A percentile compares a stretch with the other conserved stretches of the same genome.
These are phyloP conservation scores for Falciphora oryzae DNA, from an alignment of 2,329 filamentous ascomycete genomes.

Conservation along the genomic window DNA sequence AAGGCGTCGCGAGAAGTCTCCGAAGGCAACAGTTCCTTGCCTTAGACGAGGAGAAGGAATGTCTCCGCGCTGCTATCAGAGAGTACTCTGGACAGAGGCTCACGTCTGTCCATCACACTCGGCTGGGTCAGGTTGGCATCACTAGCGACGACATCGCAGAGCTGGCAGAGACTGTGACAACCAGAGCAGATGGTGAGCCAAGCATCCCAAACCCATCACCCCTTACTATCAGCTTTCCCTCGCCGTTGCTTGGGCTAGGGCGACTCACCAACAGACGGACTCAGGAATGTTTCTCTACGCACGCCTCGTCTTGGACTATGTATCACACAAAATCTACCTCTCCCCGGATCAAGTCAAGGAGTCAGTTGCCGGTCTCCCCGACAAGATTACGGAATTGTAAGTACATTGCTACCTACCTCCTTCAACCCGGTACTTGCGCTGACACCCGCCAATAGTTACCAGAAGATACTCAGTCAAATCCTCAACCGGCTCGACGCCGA, in stretches of 20 bases:
- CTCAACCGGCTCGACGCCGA: too few relatives aligned
- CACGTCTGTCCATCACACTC: conserved; percentile 3
- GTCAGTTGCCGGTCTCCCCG: background rate
- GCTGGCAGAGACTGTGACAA: conserved; percentile 15
- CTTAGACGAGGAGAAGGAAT: conserved; percentile 20
- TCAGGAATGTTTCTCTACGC: conserved; percentile 33
- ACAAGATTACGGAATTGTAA: background rate
- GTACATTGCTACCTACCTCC: background rate
- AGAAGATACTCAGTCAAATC: too few relatives aligned
- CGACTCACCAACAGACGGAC: too few relatives aligned
- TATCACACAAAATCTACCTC: conserved; percentile 26
- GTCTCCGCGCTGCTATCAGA: conserved; percentile 17
- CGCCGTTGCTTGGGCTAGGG: too few relatives aligned
- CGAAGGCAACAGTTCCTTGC: conserved; percentile 19
- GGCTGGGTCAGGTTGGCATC: conserved; percentile 16
- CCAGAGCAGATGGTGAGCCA: conserved; percentile 23
- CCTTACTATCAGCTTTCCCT: too few relatives aligned
- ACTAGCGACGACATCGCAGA: conserved; percentile 13
- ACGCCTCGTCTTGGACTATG: conserved; percentile 28
- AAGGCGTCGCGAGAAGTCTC: conserved; percentile 14
- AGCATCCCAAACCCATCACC: too few relatives aligned
- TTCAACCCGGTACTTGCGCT: too few relatives aligned
- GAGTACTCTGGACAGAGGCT: conserved; percentile 14
- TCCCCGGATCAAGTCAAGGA: conserved; percentile 19
- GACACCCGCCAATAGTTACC: too few relatives aligned